Base-by-base conservation (phyloP, 2,329 filamentous ascomycete genomes). In the Epichloe gansuensis region DNA sequence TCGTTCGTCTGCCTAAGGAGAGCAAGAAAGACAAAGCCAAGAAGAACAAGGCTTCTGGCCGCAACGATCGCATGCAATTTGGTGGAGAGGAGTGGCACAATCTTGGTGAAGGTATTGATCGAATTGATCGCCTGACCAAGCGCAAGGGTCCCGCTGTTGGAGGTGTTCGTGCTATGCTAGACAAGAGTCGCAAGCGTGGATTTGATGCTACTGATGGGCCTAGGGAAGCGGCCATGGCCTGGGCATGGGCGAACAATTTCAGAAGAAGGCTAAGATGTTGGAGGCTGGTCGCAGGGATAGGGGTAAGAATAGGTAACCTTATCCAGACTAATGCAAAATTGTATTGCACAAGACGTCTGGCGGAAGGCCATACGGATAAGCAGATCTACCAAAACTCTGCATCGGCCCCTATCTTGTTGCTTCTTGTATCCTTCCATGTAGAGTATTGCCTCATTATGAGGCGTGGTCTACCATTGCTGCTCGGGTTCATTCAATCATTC, bases 61-160 rank as follows among this genome's bases (percentile, higher is more conserved):
- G 72, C 58, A 71, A 67, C 58, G 65, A 72, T 62, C 70, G 83
- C 75, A 68, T 96, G 87, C 71, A 72, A 61, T 82, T 81, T 70
- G 91, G 91, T 56, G 93, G 93, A 50, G 93, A 97, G 70, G 93
- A 97, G 65, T 97, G 90, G 88, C 81, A 85, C 57, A 83, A 86
- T 28, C 73, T 98, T 45, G 88, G 88, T 53, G 85, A 91, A 65
- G 89, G 90, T 7, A 80, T 91, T 50, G 88, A 95, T 69, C 78
- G 91, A 45, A 95, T 96, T 68, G 85, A 90, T 60, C 77, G 83
- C 56, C 73, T 95, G 63, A 96, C 91, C 6, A 82, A 81, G 68
- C 80, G 80, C 64, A 88, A 82, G 67, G 75, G 55, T 73, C 75
- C 38, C 73, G 75, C 58, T 66, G 71, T 76, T 52, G 72, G 75